Conservation (phyloP, 2,329 filamentous ascomycete genomes). For the Fusarium pseudonygamai region DNA sequence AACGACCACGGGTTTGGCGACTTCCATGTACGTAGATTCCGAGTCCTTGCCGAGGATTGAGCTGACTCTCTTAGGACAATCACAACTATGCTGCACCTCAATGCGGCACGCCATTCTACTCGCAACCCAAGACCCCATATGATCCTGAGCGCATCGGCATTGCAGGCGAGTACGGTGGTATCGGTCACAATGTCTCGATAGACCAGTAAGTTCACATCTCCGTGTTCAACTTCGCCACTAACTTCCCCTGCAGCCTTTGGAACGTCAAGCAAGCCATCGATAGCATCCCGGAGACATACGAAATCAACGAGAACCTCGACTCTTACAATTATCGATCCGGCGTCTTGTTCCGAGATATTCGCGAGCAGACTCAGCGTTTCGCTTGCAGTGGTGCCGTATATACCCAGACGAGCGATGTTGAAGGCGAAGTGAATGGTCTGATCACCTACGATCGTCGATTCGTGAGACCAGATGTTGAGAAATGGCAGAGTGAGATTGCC, state of each 20-base stretch:
- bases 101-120: constrained; percentile 76
- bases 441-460: constrained; percentile 74
- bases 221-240: fast-evolving
- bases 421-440: constrained; percentile 78
- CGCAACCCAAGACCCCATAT: constrained; percentile 62
- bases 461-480: constrained; percentile 62
- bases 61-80: no score
- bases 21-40: no score
- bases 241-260: constrained; percentile 63
- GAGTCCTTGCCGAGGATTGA: no score
- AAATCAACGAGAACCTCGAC: constrained; percentile 66
- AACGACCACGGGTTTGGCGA: constrained; percentile 74
- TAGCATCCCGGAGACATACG: constrained; percentile 73
- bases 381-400: constrained; percentile 75
- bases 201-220: constrained; percentile 45
- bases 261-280: constrained; percentile 67
- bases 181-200: constrained; percentile 71
- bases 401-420: constrained; percentile 79
- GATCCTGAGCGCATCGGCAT: constrained; percentile 70
- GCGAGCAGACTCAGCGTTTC: constrained; percentile 67
- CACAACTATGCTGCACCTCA: constrained; percentile 78
- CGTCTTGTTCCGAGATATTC: constrained; percentile 67
- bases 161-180: constrained; percentile 77
- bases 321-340: constrained; percentile 74
- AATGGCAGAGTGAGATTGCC: constrained; percentile 70